These are phyloP conservation scores for Suillus subalutaceus DNA, from an alignment of 768 basidiomycete species.

Conservation along the genomic window DNA sequence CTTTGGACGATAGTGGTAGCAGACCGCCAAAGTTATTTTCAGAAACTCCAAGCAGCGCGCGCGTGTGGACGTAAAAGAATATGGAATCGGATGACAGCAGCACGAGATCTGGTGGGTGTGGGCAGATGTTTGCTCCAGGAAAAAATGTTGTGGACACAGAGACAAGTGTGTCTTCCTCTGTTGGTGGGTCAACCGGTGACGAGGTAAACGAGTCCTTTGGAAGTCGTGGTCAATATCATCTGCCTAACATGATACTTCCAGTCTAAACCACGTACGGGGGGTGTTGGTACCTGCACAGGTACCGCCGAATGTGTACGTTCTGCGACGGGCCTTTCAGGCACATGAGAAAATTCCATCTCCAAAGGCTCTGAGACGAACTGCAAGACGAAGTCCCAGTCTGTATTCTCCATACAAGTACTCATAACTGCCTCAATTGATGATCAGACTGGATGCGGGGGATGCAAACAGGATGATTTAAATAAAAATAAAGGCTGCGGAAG, in stretches of 20 bases:
- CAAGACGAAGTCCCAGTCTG: constrained; percentile 65
- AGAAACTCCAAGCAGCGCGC: constrained; percentile 60
- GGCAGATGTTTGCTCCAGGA: constrained; percentile 63
- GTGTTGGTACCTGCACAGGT: constrained; percentile 58
- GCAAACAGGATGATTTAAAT: not conserved
- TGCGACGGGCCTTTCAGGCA: constrained; percentile 40
- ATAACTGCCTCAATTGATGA: not conserved
- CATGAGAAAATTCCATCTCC: constrained; percentile 33
- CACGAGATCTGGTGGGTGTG: constrained; percentile 62
- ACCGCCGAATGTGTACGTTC: constrained; percentile 24
- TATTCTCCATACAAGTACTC: constrained; percentile 39
- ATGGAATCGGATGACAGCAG: constrained; percentile 75
- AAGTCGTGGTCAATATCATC: constrained; percentile 13
- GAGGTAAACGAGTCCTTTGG: constrained; percentile 34
- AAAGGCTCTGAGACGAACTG: constrained; percentile 57
- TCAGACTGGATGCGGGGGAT: not conserved
- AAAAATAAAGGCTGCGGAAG: not conserved
- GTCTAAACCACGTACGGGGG: constrained; percentile 50
- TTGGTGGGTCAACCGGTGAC: constrained; percentile 34
- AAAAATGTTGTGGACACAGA: constrained; percentile 85
- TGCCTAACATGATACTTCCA: constrained; percentile 14
- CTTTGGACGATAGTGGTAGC: constrained; percentile 47
- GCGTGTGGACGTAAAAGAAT: constrained; percentile 80
- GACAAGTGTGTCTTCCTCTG: constrained; percentile 53
- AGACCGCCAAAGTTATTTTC: constrained; percentile 64